Evolutionary conservation across 1,284 basidiomycete genomes (phyloP).

Genomic region (Sporisorium graminicola): DNA sequence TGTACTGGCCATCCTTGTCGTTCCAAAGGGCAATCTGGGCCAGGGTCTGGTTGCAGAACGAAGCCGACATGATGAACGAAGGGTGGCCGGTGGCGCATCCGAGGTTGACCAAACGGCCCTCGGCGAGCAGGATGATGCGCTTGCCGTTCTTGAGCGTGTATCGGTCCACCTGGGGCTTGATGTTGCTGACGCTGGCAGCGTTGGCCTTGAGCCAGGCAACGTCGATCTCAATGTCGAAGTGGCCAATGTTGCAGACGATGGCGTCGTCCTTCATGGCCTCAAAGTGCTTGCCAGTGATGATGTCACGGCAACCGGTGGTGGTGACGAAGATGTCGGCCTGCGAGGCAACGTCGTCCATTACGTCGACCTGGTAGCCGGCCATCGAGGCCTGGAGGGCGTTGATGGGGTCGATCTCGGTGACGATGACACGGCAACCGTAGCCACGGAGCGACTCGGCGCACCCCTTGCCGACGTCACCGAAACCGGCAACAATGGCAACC

Average conservation of each 20-base stretch:
- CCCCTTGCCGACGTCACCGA: slow-evolving; percentile 99
- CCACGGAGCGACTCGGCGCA: slow-evolving; percentile 97
- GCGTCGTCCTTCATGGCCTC: slow-evolving; percentile 96
- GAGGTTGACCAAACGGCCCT: slow-evolving; percentile 98
- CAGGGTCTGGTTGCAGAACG: slow-evolving; percentile 98
- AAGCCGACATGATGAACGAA: slow-evolving; percentile 98
- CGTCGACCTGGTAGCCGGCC: slow-evolving; percentile 98
- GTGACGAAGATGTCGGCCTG: slow-evolving; percentile 95
- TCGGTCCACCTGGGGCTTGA: slow-evolving; percentile 99
- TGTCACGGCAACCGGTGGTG: slow-evolving; percentile 98
- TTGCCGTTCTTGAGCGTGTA: slow-evolving; percentile 80
- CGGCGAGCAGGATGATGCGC: slow-evolving; percentile 96
- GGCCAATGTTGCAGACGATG: slow-evolving; percentile 98
- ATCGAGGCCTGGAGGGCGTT: slow-evolving; percentile 99
- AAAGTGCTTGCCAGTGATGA: slow-evolving; percentile 94
- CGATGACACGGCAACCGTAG: slow-evolving; percentile 94
- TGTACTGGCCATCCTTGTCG: slow-evolving; percentile 81
- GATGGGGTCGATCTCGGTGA: slow-evolving; percentile 99
- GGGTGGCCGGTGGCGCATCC: slow-evolving; percentile 78
- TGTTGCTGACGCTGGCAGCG: slow-evolving; percentile 85
- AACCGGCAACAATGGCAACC: slow-evolving; percentile 97
- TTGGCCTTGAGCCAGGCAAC: slow-evolving; percentile 98
- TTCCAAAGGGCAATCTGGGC: slow-evolving; percentile 99
- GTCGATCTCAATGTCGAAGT: slow-evolving; percentile 99
- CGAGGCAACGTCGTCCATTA: slow-evolving; percentile 95